Base-by-base conservation (phyloP, 495 filamentous ascomycete species). In the Tirmania nivea region DNA sequence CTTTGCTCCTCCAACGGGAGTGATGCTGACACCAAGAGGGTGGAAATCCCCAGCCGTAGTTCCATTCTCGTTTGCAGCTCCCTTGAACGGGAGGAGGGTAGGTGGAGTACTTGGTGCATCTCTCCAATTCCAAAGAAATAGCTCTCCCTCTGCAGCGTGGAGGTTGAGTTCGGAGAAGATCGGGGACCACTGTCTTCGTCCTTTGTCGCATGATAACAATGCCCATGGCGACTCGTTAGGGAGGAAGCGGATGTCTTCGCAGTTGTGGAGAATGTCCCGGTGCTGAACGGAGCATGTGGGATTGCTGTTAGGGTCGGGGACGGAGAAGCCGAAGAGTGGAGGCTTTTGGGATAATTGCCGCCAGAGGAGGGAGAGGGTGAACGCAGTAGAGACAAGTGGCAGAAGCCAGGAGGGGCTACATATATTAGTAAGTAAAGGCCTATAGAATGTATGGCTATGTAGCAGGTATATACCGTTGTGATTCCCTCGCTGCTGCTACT, bases 161-260 rank as follows among this genome's bases (percentile, higher is more conserved):
- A 8, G 7, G 16, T 52, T 56, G 49, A 51, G 55, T 6, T 57
- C 47, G 1, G 51, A 20, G 50, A 61, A 60, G 35, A 34, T 42
- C 50, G 59, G 57, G 34, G 53, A 60, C 60, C 60, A 63, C 54
- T 63, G 50, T 20, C 56, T 60, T 5, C 60, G 60, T 14, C 56
- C 48, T 10, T 16, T 42, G 48, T 63, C 60, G 48, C 60, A 63
- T n/a, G 60, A 60, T 48, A 63, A 35, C 19, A 63, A 56, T 17
- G 59, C 48, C 50, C 59, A 55, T 9, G 60, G 49, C 34, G 60
- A 64, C 36, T 54, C 48, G 14, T 19, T 19, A 14, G 60, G 60
- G 34, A 63, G 45, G 12, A 55, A 55, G 17, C 56, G 52, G 54
- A 60, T 39, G 52, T 63, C 60, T 49, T 63, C 60, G 47, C 60